Percentiles rank a stretch among this genome's conserved stretches.
Conservation (phyloP, 2,329 filamentous ascomycete species). For the Fusarium sp. region DNA sequence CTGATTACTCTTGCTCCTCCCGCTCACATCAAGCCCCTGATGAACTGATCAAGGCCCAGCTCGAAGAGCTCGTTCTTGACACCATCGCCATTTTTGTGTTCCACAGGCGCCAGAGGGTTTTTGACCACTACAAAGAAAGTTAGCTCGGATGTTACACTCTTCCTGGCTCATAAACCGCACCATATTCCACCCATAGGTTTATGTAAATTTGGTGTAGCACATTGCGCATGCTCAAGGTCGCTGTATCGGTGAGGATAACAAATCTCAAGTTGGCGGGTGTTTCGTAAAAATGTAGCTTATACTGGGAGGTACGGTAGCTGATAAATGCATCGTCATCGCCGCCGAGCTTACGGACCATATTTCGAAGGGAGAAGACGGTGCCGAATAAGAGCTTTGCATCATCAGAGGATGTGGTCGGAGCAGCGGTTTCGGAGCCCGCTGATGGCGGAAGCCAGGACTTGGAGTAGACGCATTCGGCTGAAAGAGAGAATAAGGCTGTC, state of each 20-base stretch:
- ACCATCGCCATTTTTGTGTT: constrained; percentile 75
- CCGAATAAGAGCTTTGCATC: constrained; percentile 98
- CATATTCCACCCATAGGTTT: constrained; percentile 96
- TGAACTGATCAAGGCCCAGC: constrained; percentile 79
- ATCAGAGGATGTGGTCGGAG: constrained; percentile 64
- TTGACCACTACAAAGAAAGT: constrained; percentile 67
- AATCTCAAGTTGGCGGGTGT: constrained; percentile 96
- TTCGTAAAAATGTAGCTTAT: constrained; percentile 99
- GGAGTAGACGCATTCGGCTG: constrained; percentile 98
- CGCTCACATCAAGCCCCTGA: constrained; percentile 70
- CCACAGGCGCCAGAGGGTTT: constrained; percentile 74
- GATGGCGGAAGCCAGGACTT: constrained; percentile 78
- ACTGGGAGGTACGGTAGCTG: constrained; percentile 90
- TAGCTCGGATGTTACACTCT: background rate
- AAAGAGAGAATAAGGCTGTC: constrained; percentile 20
- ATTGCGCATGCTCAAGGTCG: constrained; percentile 88
- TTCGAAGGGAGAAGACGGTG: constrained; percentile 93
- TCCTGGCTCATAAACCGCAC: constrained; percentile 58
- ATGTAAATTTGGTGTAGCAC: constrained; percentile 98
- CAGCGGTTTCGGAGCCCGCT: constrained; percentile 42
- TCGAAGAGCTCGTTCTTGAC: constrained; percentile 78
- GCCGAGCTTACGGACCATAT: constrained; percentile 95
- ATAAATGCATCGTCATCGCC: constrained; percentile 96
- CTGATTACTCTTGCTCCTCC: background rate
- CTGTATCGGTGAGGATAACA: constrained; percentile 94